Evolutionary conservation across 768 basidiomycete species (phyloP), one percentile per base, ranked within the genome.

Genomic region (Hydnomerulius pinastri): DNA sequence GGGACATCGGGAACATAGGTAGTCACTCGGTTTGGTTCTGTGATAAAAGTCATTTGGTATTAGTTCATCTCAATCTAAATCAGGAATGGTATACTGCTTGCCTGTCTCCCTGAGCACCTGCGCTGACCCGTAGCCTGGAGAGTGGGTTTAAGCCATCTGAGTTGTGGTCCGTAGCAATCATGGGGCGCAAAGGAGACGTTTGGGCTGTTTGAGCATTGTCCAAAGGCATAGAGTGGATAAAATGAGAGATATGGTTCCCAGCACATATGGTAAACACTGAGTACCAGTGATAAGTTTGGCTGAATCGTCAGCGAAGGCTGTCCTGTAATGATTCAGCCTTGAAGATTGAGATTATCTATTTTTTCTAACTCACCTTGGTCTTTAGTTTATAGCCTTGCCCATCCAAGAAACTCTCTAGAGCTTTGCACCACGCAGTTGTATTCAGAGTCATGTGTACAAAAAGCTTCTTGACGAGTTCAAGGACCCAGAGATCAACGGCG

Each of bases 401-500:
- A 35, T 38, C 43, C 17, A 60, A 32, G 39, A 58, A 60, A 6
- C 40, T 50, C 44, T 60, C 50, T 13, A 60, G 37, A 7, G 53
- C 51, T 21, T 52, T 23, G 39, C 53, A 55, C 37, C 41, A 48
- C 4, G 56, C 47, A 13, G 59, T 52, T 40, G 29, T 38, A 28
- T 60, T 60, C 20, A 50, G 56, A 29, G 58, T 27, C 33, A 55
- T 43, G 1, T 32, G 30, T 23, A 51, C 27, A 30, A 55, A 60
- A 4, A 60, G 53, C 6, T 25, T 29, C 17, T 21, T 50, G 18
- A 57, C 37, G n/a, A 72, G 71, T 32, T 68, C 62, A 23, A 72
- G 45, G 17, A 72, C 54, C 9, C 50, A 56, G 11, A 71, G 29
- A 40, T 71, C 65, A 3, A 73, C 64, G 4, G 65, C 66, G 1